A percentile compares a stretch with the other conserved stretches of the same genome.
These are phyloP conservation scores for Kwoniella sp. DNA, from an alignment of 768 basidiomycete species.

Conservation along the genomic window DNA sequence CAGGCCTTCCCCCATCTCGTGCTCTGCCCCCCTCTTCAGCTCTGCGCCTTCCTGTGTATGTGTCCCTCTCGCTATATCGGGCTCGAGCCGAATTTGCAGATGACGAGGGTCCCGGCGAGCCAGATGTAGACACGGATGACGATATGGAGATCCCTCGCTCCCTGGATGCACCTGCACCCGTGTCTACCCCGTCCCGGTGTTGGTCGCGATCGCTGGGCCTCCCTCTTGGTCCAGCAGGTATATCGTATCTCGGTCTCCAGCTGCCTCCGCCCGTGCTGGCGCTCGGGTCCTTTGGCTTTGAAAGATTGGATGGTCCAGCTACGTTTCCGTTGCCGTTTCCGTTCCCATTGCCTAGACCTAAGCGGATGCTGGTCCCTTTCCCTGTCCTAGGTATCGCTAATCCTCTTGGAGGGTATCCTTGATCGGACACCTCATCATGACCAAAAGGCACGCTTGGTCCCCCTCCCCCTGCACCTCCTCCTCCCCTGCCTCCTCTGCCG, in stretches of 20 bases:
- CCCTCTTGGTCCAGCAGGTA: neutral
- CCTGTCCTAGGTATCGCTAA: no score
- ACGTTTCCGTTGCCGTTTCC: neutral
- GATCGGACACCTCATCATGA: neutral
- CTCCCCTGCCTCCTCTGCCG: constrained; percentile 6
- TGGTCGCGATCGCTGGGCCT: neutral
- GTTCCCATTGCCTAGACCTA: neutral
- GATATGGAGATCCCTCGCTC: neutral
- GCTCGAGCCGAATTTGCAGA: no score
- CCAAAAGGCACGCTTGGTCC: neutral
- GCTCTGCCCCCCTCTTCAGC: no score
- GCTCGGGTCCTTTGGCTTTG: neutral
- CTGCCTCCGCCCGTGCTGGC: neutral
- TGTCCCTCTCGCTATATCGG: no score
- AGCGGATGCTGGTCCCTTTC: neutral
- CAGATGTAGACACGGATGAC: neutral
- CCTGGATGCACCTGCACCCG: neutral
- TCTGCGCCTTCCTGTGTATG: no score
- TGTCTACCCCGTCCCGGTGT: no score
- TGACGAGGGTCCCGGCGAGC: no score
- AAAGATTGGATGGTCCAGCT: neutral
- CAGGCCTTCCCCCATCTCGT: no score
- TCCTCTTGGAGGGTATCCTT: constrained; percentile 6
- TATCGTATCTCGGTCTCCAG: neutral
- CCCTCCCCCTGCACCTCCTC: neutral